Base-by-base conservation (phyloP, 2,329 filamentous ascomycete species). In the Colletotrichum chlorophyti region DNA sequence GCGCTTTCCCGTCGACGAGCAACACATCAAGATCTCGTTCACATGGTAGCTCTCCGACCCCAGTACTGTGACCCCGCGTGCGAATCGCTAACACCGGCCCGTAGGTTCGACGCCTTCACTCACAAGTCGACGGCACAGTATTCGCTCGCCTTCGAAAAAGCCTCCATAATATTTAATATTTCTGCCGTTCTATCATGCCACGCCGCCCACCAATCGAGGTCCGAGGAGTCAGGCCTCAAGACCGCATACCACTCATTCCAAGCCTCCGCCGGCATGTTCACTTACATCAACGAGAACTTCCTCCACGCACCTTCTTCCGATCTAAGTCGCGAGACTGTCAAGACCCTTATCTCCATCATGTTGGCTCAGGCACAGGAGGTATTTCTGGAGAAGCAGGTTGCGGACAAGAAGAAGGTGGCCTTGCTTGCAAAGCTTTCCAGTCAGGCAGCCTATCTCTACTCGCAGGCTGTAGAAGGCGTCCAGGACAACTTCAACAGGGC, bases 231-330 rank as follows among this genome's bases (percentile, higher is more conserved):
- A 6, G 94, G 94, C 29, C 84, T 98, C 71, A 99, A 99, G 78
- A 94, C 93, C 12, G 92, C 95, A 15, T 99, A 98, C 72, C 94
- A 99, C 74, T 97, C 93, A 17, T 98, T 98, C 78, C 95, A 99
- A 74, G 95, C 95, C 35, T 93, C 94, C 7, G 95, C 95, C 9
- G 95, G 95, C 78, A 99, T 99, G 95, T 99, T 98, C 74, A 98
- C 94, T 50, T 99, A 99, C 70, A 99, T 99, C 79, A 99, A 99
- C 75, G 95, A 99, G 77, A 99, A 99, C 77, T 99, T 99, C 72
- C 80, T 99, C 31, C 95, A 99, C 69, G 95, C 95, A 2, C 95
- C 96, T 1, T 97, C 93, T 8, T 93, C 91, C n/a, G 95, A 99
- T 70, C 77, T 99, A 43, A 98, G 93, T 72, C 82, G 95, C 60